Evolutionary conservation across 345 rosid species (phyloP), one percentile per base, ranked within the genome.

Genomic region (Passiflora organensis): DNA sequence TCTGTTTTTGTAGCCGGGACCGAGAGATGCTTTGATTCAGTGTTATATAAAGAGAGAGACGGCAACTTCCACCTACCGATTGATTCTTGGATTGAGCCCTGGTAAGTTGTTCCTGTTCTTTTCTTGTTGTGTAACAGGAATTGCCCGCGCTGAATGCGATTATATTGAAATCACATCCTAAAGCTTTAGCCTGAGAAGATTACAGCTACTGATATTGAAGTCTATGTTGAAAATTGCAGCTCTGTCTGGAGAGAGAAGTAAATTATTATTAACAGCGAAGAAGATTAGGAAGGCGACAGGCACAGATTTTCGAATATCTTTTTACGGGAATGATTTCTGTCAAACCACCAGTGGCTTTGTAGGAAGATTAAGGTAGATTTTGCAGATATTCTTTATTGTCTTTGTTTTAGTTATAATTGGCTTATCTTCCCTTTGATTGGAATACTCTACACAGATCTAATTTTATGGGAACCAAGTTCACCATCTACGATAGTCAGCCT

Each of bases 21-120:
- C 93, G 28, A 79, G 89, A 75, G 93, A 84, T 48, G 60, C 73
- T 71, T 85, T 89, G 1, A 82, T 88, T 65, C 95, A 91, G 51
- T 91, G 98, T 77, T 91, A 70, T 71, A 84, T 91, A n/a, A 78
- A 64, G 78, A 84, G 98, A 68, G 95, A 88, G 47, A 75, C 86
- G 60, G 74, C 81, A 11, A 76, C 82, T 48, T 82, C 88, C 2
- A 80, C 86, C 4, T 91, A 57, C 68, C 82, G 69, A 43, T 67
- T 91, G 41, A 86, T 80, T 73, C 85, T 82, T 44, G 93, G 98
- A 58, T 68, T 86, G 63, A 81, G 87, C 62, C 98, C 98, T 52
- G 88, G 98, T 91, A 79, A 75, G 41, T 45, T 12, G 56, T 53
- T 47, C 25, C 5, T n/a, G n/a, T n/a, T n/a, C n/a, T 10, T 45